These are phyloP conservation scores for Paramecium pentaurelia DNA, from an alignment of 73 alveolate genomes.

Conservation along the genomic window DNA sequence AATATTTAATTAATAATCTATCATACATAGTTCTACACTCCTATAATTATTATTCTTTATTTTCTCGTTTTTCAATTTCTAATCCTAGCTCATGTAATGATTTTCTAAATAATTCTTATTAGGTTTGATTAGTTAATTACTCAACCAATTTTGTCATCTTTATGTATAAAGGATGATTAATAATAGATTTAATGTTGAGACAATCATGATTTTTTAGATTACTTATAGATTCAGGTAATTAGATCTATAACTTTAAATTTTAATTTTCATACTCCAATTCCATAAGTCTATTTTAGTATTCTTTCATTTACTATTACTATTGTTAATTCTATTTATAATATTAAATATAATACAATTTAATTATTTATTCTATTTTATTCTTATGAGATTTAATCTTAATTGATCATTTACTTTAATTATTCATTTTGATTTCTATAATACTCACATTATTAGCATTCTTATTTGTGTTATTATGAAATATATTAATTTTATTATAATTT, in stretches of 20 bases:
- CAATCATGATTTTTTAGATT: background rate
- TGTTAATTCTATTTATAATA: background rate
- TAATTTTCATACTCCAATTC: conserved; percentile 16
- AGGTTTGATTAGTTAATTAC: background rate
- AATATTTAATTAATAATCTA: conserved; percentile 13
- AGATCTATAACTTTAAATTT: background rate
- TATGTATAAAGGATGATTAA: background rate
- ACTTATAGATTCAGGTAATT: background rate
- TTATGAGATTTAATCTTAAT: background rate
- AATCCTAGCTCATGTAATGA: background rate
- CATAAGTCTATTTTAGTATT: background rate
- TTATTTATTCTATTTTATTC: conserved; percentile 19
- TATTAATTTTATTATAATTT: background rate
- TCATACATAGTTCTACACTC: conserved; percentile 43
- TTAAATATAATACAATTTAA: background rate
- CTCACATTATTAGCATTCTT: background rate
- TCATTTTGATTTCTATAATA: background rate
- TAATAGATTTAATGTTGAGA: background rate
- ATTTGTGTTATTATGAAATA: background rate
- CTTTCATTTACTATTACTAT: background rate
- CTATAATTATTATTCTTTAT: background rate
- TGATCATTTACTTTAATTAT: background rate
- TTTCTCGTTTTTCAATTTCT: background rate
- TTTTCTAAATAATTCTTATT: background rate
- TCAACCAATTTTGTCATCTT: background rate